Evolutionary conservation across 1,284 basidiomycete genomes (phyloP), one percentile per base, ranked within the genome.

Genomic region (Peniophora sp.): DNA sequence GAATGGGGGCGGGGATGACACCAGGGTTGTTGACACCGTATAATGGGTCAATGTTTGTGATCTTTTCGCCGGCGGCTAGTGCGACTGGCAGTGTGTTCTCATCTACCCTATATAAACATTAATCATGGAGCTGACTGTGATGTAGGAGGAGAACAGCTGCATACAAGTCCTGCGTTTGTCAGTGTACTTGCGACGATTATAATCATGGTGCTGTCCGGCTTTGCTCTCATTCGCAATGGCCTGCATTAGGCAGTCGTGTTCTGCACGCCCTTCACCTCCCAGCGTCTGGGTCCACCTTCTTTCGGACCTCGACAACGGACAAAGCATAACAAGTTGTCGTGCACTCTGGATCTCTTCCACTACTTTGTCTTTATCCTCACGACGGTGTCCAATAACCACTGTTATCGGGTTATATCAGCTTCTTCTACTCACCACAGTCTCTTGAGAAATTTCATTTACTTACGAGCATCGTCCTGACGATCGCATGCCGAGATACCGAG

Each of bases 31-130:
- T 97, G 57, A 70, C 70, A 52, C 80, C 85, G 47, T 92, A 93
- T 64, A 74, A 73, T 35, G 76, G 77, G 2, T 70, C 91, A 41
- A 72, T 77, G 59, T 97, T 97, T 69, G 90, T 89, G 47, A 67
- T 97, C 62, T 97, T 96, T 66, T 83, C 83, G 1, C 92, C 93
- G 0, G 78, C 81, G 58, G 47, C 77, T 6, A 94, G 94, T 64
- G 90, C 86, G 0, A 77, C 80, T 73, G 27, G 6, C 5, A 81
- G 91, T 86, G 45, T 55, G 70, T 62, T 32, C 27, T 32, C n/a
- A 32, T 12, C 12, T n/a, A n/a, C n/a, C n/a, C n/a, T n/a, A 12
- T 32, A 5, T 52, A 32, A 32, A 6, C 27, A 32, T 32, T 5
- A 32, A 32, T 5, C 12, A 12, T 32, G 27, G 12, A 32, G 27